Base-by-base conservation (phyloP, 805 yeast genomes). In the Maudiozyma turicensis region DNA sequence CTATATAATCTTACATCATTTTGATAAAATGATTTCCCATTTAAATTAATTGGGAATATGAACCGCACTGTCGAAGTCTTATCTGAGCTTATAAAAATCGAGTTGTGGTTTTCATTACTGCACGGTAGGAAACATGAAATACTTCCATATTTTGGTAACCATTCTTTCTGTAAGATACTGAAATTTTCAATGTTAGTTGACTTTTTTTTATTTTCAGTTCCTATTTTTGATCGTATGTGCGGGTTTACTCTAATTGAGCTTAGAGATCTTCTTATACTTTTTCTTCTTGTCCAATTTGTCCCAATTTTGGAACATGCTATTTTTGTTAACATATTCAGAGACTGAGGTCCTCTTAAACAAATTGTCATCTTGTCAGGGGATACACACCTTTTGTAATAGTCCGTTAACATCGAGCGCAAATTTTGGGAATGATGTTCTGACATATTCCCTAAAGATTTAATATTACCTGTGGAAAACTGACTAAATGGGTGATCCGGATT, bases 271-370 rank as follows among this genome's bases (percentile, higher is more conserved):
- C 26, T 38, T 38, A 38, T 6, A 38, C 29, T 15, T 38, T 8
- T 15, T 38, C 29, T 14, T 38, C 13, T n/a, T 8, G 5, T n/a
- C 13, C 26, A 20, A 8, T n/a, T 40, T 2, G 56, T 50, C 3
- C 52, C 50, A 43, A 55, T 82, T 48, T 70, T 60, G 0, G 65
- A 42, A 1, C 70, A 40, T 0, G 81, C 81, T 14, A 80, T 50
- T 55, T 77, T 82, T 41, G 75, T 77, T 35, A 85, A 59, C 29
- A 67, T 63, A 53, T 80, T 81, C 34, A 83, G 54, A 0, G 90
- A 79, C 49, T 82, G 85, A 0, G 89, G 81, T 0, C 90, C 84
- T 55, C 76, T 72, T 5, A 85, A 54, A 1, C 82, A 86, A 28
- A 84, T 46, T 0, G 80, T 66, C 77, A 81, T 76, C 41, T 72